Evolutionary conservation across 1,284 basidiomycete genomes (phyloP), one percentile per base, ranked within the genome.

Genomic region (Lentinula novae-zelandiae): DNA sequence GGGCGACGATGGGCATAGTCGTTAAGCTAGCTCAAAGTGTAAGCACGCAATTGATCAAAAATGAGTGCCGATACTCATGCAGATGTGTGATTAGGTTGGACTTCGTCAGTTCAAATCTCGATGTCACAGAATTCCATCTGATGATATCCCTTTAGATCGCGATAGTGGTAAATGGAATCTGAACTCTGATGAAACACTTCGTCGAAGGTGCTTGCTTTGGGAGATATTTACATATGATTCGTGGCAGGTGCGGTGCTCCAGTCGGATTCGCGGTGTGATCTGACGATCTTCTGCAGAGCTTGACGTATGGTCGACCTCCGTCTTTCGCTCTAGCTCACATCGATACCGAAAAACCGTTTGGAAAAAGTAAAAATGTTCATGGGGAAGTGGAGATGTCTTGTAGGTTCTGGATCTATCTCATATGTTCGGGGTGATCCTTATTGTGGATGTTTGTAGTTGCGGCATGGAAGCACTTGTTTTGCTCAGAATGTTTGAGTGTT

Each of bases 121-220:
- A 39, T 60, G 36, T 51, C 33, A 31, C 20, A 20, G 6, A 50
- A 34, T 13, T 20, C 15, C 42, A 31, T 44, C 36, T 53, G 20
- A 60, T 58, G 8, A 58, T 60, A 58, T 15, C 56, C 63, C 48
- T 63, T 55, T 78, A 82, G 87, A 90, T 73, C 82, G 87, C 55
- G 87, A 90, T 67, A 86, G 85, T 65, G 81, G 82, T 46, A 81
- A 82, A 69, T 90, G 87, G 86, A 83, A 86, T 57, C 72, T 86
- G 40, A 76, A 79, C 62, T 67, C 76, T 15, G 78, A 79, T 60
- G 86, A 90, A 70, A 83, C 86, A 0, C 78, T 82, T 62, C 79
- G 80, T 67, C 78, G 87, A 61, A 80, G 87, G 20, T 80, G 81
- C 63, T 72, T 89, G 15, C 80, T 87, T 64, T 87, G 85, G 73